phyloP scores from a whole-genome alignment of 768 basidiomycete species.

The Agaricus subrufescens region DNA sequence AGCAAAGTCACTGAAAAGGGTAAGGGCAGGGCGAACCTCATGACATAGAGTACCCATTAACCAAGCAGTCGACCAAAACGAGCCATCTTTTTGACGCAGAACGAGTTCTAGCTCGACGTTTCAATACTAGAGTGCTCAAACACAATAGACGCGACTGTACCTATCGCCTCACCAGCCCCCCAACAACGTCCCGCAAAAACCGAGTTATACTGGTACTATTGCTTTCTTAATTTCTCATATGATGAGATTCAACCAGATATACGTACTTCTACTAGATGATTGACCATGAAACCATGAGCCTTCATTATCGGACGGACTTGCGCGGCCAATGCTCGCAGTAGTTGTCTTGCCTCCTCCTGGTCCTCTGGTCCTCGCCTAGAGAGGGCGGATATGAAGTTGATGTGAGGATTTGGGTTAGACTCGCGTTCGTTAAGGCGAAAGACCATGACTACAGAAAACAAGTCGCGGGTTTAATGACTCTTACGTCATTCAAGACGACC shows the following conservation, averaged over 20 bases:
- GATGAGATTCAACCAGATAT: background rate
- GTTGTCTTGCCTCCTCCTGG: constrained; percentile 63
- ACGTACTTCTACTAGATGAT: constrained; percentile 77
- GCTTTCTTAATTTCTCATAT: background rate
- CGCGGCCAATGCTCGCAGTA: constrained; percentile 74
- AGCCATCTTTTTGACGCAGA: constrained; percentile 54
- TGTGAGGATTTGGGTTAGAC: constrained; percentile 66
- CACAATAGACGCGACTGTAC: constrained; percentile 26
- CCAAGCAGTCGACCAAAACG: constrained; percentile 59
- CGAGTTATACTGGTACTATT: constrained; percentile 70
- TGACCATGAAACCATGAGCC: constrained; percentile 66
- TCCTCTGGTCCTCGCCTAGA: constrained; percentile 32
- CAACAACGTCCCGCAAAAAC: constrained; percentile 85
- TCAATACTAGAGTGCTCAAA: background rate
- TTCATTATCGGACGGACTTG: constrained; percentile 86
- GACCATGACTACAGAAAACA: constrained; percentile 44
- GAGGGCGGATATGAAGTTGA: constrained; percentile 73
- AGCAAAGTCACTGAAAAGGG: background rate
- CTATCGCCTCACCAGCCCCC: constrained; percentile 79
- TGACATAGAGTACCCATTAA: constrained; percentile 79
- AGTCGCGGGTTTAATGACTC: background rate
- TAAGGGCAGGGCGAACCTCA: constrained; percentile 47
- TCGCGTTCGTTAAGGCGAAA: constrained; percentile 64
- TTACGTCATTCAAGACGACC: too few relatives aligned
- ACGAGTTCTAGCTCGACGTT: constrained; percentile 56